A percentile compares a stretch with the other conserved stretches of the same genome.
These are phyloP conservation scores for Cyberlindnera xishuangbannaensis DNA, from an alignment of 805 yeast genomes.

Conservation along the genomic window DNA sequence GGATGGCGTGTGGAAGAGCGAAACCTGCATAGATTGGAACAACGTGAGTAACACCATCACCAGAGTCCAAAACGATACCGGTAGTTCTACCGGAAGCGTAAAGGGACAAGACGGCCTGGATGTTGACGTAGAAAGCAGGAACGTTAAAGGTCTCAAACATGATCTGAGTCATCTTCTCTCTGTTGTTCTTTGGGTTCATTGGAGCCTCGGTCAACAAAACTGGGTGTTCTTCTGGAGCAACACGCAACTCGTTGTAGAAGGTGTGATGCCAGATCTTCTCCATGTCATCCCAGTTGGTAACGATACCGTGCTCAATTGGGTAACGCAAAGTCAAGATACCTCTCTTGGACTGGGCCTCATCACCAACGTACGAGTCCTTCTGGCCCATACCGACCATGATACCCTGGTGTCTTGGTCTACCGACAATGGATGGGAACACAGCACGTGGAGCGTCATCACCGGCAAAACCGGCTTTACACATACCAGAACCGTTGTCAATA, in stretches of 20 bases:
- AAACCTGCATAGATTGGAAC: slow-evolving; percentile 99
- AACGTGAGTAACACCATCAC: slow-evolving; percentile 99
- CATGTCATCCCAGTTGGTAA: slow-evolving; percentile 99
- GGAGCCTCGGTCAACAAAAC: slow-evolving; percentile 99
- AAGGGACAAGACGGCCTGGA: slow-evolving; percentile 96
- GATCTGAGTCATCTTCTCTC: slow-evolving; percentile 99
- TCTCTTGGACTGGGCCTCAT: slow-evolving; percentile 99
- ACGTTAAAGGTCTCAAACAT: slow-evolving; percentile 99
- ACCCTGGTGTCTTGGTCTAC: slow-evolving; percentile 99
- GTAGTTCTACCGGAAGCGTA: slow-evolving; percentile 99
- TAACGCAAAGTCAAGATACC: slow-evolving; percentile 98
- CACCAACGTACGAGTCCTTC: slow-evolving; percentile 99
- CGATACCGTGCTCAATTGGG: slow-evolving; percentile 99
- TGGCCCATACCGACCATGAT: slow-evolving; percentile 99
- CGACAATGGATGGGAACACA: slow-evolving; percentile 99
- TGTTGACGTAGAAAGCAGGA: slow-evolving; percentile 98
- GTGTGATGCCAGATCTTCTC: slow-evolving; percentile 99
- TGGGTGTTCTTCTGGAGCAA: slow-evolving; percentile 99
- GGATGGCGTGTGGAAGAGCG: slow-evolving; percentile 98
- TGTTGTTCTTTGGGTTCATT: slow-evolving; percentile 98
- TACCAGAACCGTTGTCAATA: slow-evolving; percentile 99
- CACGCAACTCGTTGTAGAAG: slow-evolving; percentile 99
- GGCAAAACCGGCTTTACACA: slow-evolving; percentile 99
- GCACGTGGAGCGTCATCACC: slow-evolving; percentile 99
- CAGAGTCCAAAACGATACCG: slow-evolving; percentile 98